phyloP scores from a whole-genome alignment of 176 grass and related monocot species.

The Ensete ventricosum region DNA sequence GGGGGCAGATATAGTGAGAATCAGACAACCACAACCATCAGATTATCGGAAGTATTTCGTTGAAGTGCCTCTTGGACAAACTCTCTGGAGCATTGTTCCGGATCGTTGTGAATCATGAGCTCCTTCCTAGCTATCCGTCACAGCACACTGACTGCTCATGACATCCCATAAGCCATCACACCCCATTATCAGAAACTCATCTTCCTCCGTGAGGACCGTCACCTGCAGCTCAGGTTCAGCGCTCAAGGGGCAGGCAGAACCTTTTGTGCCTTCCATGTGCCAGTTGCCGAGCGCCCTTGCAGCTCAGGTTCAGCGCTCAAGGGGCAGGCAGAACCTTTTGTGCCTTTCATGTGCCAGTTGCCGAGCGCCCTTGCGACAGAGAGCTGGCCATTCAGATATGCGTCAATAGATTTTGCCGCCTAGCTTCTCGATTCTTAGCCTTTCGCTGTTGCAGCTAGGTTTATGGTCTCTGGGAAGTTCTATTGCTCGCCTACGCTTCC shows the following conservation, averaged over 20 bases:
- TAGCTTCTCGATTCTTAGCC: slow-evolving; percentile 71
- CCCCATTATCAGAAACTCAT: slow-evolving; percentile 84
- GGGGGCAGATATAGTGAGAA: slow-evolving; percentile 71
- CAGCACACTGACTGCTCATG: slow-evolving; percentile 86
- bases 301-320: slow-evolving; percentile 76
- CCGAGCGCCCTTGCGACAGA: slow-evolving; percentile 86
- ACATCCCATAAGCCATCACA: slow-evolving; percentile 96
- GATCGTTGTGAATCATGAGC: slow-evolving; percentile 68
- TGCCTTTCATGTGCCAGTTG: slow-evolving; percentile 86
- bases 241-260: slow-evolving; percentile 49
- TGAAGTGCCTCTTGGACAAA: slow-evolving; percentile 69
- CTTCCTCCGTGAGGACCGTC: slow-evolving; percentile 53
- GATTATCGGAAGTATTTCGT: slow-evolving; percentile 70
- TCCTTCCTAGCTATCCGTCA: slow-evolving; percentile 70
- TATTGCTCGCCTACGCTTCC: slow-evolving; percentile 71
- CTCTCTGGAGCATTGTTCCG: slow-evolving; percentile 58
- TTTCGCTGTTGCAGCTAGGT: slow-evolving; percentile 59
- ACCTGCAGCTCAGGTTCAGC: slow-evolving; percentile 79
- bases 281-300: too few relatives aligned
- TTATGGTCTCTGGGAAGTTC: slow-evolving; percentile 85
- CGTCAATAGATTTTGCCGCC: slow-evolving; percentile 63
- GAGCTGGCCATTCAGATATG: slow-evolving; percentile 82
- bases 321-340: slow-evolving; percentile 55
- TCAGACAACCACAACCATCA: slow-evolving; percentile 70
- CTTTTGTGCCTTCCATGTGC: slow-evolving; percentile 85